Base-by-base conservation (phyloP, 108 stramenopile species). In the Cylindrotheca closterium region DNA sequence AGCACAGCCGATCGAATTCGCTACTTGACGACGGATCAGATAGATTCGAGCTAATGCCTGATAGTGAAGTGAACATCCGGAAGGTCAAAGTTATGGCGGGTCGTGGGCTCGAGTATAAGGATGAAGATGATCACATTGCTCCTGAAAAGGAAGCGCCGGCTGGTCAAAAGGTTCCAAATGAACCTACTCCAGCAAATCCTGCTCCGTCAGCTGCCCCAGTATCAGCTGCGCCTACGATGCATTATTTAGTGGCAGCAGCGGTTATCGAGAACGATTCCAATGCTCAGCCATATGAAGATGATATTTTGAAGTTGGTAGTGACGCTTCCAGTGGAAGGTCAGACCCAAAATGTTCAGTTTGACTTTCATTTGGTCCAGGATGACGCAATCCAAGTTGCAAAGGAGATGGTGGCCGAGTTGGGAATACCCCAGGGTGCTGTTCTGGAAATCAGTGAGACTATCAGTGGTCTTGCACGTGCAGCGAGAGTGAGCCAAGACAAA, bases 391-490 rank as follows among this genome's bases (percentile, higher is more conserved):
- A 86, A 65, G 85, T 95, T 51, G 92, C 88, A 19, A 85, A 84
- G 52, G 94, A 95, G 75, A 90, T 95, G 86, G 85, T 90, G 15
- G 75, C 84, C 23, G 94, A 93, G 50, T 79, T 95, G 34, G 82
- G 80, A 30, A 86, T 95, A 25, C 89, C 85, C 4, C 73, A 79
- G 47, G 86, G 77, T 58, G 88, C 88, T 19, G 84, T 94, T 0
- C 70, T 91, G 31, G 93, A 91, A 31, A 87, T 94, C 2, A 89
- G 89, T 51, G 84, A 84, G 64, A 88, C 89, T n/a, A 89, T 94
- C 22, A 91, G 87, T 77, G 84, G 78, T 32, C 77, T 94, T 48
- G 89, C 89, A 23, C 64, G 87, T 42, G 68, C 74, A n/a, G 89
- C 86, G 4, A 71, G 87, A 55, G 78, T 83, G 54, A 83, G 82